phyloP scores from a whole-genome alignment of 495 filamentous ascomycete species.

The Aspergillus leporis region DNA sequence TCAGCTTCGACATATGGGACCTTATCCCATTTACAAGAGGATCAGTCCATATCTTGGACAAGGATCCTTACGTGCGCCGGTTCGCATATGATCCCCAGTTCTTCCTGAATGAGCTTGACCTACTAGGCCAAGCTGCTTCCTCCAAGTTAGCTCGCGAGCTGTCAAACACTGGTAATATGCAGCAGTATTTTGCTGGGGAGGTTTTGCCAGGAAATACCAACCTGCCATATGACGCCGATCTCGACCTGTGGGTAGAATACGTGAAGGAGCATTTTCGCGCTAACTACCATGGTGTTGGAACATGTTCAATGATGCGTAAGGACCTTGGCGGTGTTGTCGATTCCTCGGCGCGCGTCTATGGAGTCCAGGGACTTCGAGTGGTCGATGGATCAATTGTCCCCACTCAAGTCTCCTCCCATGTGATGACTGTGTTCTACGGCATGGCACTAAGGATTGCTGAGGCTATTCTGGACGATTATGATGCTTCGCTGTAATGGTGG shows the following conservation, averaged over 20 bases:
- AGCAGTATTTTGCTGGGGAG: constrained; percentile 38
- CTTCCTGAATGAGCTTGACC: constrained; percentile 50
- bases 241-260: constrained; percentile 45
- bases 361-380: constrained; percentile 45
- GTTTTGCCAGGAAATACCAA: constrained; percentile 39
- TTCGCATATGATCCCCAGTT: constrained; percentile 50
- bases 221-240: constrained; percentile 31
- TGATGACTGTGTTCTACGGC: constrained; percentile 41
- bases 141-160: constrained; percentile 50
- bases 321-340: constrained; percentile 52
- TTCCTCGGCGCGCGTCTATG: constrained; percentile 44
- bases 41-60: constrained; percentile 46
- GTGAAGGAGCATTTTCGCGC: constrained; percentile 29
- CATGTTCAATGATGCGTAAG: constrained; percentile 47
- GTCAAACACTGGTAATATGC: constrained; percentile 30
- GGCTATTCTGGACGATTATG: constrained; percentile 14
- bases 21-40: constrained; percentile 53
- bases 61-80: constrained; percentile 39
- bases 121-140: constrained; percentile 47
- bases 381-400: constrained; percentile 47
- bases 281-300: constrained; percentile 49
- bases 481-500: not conserved
- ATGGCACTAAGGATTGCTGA: constrained; percentile 46
- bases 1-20: constrained; percentile 42
- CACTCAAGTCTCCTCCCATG: constrained; percentile 32